phyloP scores from a whole-genome alignment of 176 grass and related monocot genomes.

The Cenchrus fungigraminus region DNA sequence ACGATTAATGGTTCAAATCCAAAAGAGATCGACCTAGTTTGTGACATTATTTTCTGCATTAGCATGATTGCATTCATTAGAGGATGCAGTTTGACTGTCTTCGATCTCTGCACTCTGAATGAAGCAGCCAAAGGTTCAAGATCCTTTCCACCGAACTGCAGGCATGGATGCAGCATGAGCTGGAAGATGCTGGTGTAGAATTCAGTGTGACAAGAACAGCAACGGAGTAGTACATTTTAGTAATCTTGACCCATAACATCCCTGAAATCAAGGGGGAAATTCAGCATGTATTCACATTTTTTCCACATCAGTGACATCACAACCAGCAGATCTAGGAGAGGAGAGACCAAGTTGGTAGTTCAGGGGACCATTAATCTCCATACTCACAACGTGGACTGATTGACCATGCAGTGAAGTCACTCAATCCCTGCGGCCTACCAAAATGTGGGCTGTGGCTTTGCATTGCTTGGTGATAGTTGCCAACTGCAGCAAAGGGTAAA shows the following conservation, averaged over 20 bases:
- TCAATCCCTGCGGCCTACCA: too few relatives aligned
- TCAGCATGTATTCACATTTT: constrained; percentile 5
- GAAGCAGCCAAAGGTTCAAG: neutral
- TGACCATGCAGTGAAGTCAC: neutral
- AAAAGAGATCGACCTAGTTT: neutral
- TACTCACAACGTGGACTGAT: neutral
- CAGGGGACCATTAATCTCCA: constrained; percentile 12
- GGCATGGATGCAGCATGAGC: neutral
- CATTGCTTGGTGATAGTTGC: neutral
- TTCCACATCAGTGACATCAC: constrained; percentile 33
- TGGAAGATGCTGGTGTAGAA: neutral
- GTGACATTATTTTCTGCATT: neutral
- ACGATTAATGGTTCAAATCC: neutral
- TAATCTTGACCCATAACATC: constrained; percentile 20
- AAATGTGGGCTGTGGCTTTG: neutral
- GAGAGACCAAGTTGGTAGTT: neutral
- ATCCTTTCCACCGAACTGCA: constrained; percentile 5
- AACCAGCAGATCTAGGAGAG: constrained; percentile 22
- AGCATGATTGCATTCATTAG: neutral
- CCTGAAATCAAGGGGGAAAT: constrained; percentile 29
- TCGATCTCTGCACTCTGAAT: neutral
- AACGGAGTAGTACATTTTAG: neutral
- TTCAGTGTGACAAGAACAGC: neutral
- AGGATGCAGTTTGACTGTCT: constrained; percentile 1
- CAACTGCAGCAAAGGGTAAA: neutral